Conservation (phyloP, 73 alveolate species). For the Paramecium caudatum region DNA sequence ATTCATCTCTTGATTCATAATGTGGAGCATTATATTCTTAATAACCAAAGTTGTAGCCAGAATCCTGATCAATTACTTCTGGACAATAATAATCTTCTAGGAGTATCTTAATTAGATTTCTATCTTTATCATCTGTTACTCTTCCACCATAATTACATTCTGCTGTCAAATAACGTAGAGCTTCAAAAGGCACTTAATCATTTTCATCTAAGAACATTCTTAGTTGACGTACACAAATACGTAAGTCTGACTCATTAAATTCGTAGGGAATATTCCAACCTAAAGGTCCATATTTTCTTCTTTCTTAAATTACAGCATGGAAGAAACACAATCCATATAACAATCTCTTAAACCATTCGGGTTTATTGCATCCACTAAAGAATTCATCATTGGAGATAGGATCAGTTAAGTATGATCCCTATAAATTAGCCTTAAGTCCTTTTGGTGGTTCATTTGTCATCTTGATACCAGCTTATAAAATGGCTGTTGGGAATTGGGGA, state of each 20-base stretch:
- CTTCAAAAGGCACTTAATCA: slow-evolving; percentile 98
- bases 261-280: slow-evolving; percentile 99
- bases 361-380: slow-evolving; percentile 97
- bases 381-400: slow-evolving; percentile 96
- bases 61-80: slow-evolving; percentile 87
- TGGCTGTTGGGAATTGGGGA: slow-evolving; percentile 99
- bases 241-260: slow-evolving; percentile 98
- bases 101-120: slow-evolving; percentile 96
- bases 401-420: slow-evolving; percentile 96
- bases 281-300: slow-evolving; percentile 99
- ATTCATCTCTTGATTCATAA: slow-evolving; percentile 92
- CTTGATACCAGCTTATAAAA: slow-evolving; percentile 99
- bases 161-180: slow-evolving; percentile 98
- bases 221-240: slow-evolving; percentile 97
- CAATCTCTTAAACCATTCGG: slow-evolving; percentile 95
- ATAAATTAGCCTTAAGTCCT: slow-evolving; percentile 96
- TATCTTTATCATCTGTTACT: slow-evolving; percentile 99
- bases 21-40: slow-evolving; percentile 96
- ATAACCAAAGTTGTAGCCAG: slow-evolving; percentile 90
- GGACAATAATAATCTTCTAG: slow-evolving; percentile 95
- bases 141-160: slow-evolving; percentile 99
- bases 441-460: slow-evolving; percentile 99
- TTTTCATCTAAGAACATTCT: slow-evolving; percentile 98
- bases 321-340: slow-evolving; percentile 99
- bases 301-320: slow-evolving; percentile 99